phyloP scores from a whole-genome alignment of 2,329 filamentous ascomycete genomes.

The Passalora sequoiae region DNA sequence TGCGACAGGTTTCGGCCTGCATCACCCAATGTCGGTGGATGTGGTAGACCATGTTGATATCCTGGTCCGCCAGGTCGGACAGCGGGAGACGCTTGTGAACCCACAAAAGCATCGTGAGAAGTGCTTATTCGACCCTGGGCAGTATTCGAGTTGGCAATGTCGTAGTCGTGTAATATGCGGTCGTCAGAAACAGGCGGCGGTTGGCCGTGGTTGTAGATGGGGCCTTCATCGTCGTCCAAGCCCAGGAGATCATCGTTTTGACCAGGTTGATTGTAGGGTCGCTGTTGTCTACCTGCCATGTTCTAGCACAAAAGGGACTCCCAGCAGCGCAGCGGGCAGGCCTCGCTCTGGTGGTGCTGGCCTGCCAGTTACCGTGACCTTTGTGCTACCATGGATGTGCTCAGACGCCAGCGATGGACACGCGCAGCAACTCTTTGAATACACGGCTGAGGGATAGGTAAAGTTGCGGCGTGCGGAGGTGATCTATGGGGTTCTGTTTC shows the following conservation, averaged over 20 bases:
- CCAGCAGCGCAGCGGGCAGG: slow-evolving; percentile 4
- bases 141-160: slow-evolving; percentile 61
- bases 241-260: slow-evolving; percentile 49
- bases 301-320: background rate
- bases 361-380: slow-evolving; percentile 13
- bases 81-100: slow-evolving; percentile 44
- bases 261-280: slow-evolving; percentile 38
- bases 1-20: slow-evolving; percentile 57
- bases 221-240: slow-evolving; percentile 64
- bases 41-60: slow-evolving; percentile 32
- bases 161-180: slow-evolving; percentile 69
- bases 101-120: slow-evolving; percentile 93
- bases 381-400: slow-evolving; percentile 7
- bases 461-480: no score
- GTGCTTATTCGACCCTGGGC: slow-evolving; percentile 69
- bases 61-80: slow-evolving; percentile 43
- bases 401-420: no score
- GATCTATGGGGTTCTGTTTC: background rate
- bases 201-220: slow-evolving; percentile 69
- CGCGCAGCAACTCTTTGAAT: no score
- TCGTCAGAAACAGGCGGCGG: slow-evolving; percentile 76
- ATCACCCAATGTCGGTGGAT: slow-evolving; percentile 36
- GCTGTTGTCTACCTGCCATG: slow-evolving; percentile 53
- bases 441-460: no score
- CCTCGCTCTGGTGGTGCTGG: slow-evolving; percentile 11